Percentiles rank a stretch among this genome's conserved stretches.
These are phyloP conservation scores for Crithidia expoeki DNA, from an alignment of 208 protist species.

Conservation along the genomic window DNA sequence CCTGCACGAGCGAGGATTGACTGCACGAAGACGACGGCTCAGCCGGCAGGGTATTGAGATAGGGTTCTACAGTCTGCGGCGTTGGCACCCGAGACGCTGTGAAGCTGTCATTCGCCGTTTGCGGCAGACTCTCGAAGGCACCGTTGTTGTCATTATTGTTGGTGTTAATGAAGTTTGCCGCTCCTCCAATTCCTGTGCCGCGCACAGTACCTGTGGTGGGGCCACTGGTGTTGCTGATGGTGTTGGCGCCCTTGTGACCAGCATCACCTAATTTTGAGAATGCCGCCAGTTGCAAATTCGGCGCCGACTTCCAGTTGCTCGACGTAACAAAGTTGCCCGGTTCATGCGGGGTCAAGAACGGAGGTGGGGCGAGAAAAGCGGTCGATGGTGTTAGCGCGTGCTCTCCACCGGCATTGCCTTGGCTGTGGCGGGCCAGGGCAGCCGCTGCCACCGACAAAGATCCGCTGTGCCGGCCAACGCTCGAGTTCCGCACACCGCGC, in stretches of 20 bases:
- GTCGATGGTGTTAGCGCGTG: not conserved
- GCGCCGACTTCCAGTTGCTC: conserved; percentile 11
- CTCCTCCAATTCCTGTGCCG: not conserved
- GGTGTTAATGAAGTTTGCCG: not conserved
- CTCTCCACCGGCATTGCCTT: conserved; percentile 1
- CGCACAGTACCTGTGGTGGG: not conserved
- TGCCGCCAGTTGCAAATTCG: conserved; percentile 9
- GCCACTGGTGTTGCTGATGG: not conserved
- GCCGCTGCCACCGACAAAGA: not conserved
- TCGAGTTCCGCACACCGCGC: conserved; percentile 26
- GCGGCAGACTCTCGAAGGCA: not conserved
- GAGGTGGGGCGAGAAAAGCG: conserved; percentile 4
- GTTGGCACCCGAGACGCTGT: not conserved
- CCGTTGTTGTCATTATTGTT: not conserved
- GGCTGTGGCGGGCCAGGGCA: conserved; percentile 9
- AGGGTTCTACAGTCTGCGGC: not conserved
- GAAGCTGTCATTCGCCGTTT: not conserved
- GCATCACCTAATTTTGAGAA: conserved; percentile 5
- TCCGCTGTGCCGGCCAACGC: conserved; percentile 19
- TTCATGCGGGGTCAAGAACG: conserved; percentile 24
- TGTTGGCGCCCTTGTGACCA: not conserved
- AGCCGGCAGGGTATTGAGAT: not conserved
- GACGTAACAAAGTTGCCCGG: conserved; percentile 2
- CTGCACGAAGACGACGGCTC: not conserved
- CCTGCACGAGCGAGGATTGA: not conserved